A percentile compares a stretch with the other conserved stretches of the same genome.
phyloP scores from a whole-genome alignment of 805 yeast species.

The Ogataea haglerorum region DNA sequence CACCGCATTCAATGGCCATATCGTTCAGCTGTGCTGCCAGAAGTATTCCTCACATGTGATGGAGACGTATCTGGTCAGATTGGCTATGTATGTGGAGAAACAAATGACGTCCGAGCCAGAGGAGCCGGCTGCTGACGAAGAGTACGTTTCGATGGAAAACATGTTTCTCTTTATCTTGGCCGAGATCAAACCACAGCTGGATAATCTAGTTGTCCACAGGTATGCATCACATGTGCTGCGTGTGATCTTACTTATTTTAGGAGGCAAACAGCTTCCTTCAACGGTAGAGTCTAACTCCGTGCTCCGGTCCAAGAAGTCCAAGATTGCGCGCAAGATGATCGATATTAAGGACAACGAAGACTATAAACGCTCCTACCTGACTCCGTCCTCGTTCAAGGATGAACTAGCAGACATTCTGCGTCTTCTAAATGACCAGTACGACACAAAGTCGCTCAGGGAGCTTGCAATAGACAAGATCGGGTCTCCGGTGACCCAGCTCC shows the following conservation, averaged over 20 bases:
- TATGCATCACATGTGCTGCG: constrained; percentile 89
- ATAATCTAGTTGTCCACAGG: constrained; percentile 62
- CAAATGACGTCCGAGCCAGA: constrained; percentile 48
- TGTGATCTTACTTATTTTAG: constrained; percentile 61
- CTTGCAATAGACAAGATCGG: constrained; percentile 75
- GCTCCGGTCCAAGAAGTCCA: constrained; percentile 78
- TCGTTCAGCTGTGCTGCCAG: constrained; percentile 74
- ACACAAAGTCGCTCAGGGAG: constrained; percentile 56
- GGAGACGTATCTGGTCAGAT: constrained; percentile 75
- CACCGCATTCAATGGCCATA: constrained; percentile 67
- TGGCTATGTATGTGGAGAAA: constrained; percentile 71
- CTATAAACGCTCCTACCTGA: constrained; percentile 61
- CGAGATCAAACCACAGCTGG: constrained; percentile 60
- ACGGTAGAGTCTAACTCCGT: constrained; percentile 65
- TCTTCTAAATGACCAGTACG: constrained; percentile 35
- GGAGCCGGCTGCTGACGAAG: constrained; percentile 36
- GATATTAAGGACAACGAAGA: constrained; percentile 78
- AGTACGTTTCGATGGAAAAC: constrained; percentile 57
- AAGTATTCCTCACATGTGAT: constrained; percentile 92
- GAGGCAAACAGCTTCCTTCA: constrained; percentile 79
- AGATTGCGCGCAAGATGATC: constrained; percentile 89
- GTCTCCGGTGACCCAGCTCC: constrained; percentile 81
- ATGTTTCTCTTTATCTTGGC: constrained; percentile 60
- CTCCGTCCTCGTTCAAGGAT: constrained; percentile 64
- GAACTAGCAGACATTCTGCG: constrained; percentile 52